Evolutionary conservation across 78 protist genomes (phyloP), one percentile per base, ranked within the genome.

Genomic region (Chrysochromulina parva): DNA sequence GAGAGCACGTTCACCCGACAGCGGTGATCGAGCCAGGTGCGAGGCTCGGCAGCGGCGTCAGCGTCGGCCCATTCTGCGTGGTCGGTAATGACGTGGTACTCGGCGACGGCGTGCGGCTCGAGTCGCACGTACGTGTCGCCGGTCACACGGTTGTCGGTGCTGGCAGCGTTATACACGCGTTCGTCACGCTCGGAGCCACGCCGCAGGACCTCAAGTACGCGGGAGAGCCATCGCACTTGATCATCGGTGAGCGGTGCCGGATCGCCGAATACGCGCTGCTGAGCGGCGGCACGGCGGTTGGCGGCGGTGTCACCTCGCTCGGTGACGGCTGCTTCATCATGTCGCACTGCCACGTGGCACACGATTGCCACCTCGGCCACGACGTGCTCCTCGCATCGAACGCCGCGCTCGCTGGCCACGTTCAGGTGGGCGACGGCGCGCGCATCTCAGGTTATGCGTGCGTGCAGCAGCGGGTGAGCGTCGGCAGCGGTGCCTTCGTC

Each of bases 401-500:
- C 47, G 38, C 80, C 3, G 47, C 80, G 80, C 80, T 71, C 80
- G 80, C 80, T 16, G 80, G 80, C 80, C 80, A 71, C 80, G 80
- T 71, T 13, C 28, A 20, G 28, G 71, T 65, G 9, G 71, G 71
- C 71, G 71, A 65, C 24, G 71, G 28, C 71, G 80, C 80, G 53
- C 9, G 6, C n/a, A 71, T 71, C 80, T 71, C 80, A 4, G 80
- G 80, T 13, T 14, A 71, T 14, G 38, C 80, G 80, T 71, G 80
- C 52, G 80, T 71, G 53, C 80, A 71, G 17, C 80, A 71, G 80
- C 80, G 80, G 26, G 80, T 71, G 80, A 2, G 20, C 80, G 52
- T 71, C 1, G 80, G 80, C 80, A 2, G 52, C 52, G 80, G 80
- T 52, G 80, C 80, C 52, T 71, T 71, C 52, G 26, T 71, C 22